Evolutionary conservation across 2,329 filamentous ascomycete species (phyloP).

Genomic region (Ophiognomonia clavigignenti-juglandacearum): DNA sequence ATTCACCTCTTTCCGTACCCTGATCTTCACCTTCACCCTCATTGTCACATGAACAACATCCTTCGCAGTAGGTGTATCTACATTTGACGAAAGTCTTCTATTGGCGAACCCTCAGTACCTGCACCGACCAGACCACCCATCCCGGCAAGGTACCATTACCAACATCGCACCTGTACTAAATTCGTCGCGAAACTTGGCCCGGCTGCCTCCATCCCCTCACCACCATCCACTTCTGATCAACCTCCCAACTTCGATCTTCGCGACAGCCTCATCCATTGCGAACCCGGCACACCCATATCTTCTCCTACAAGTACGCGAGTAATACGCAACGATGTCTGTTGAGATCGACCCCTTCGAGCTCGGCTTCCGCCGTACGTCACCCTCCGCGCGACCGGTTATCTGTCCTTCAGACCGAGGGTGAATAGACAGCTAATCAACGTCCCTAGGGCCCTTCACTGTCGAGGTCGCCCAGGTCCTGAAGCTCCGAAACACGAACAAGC

Average conservation of each 20-base stretch:
- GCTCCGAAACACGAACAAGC: slow-evolving; percentile 59
- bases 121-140: too few species aligned
- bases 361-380: slow-evolving; percentile 81
- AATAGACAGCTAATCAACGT: slow-evolving; percentile 17
- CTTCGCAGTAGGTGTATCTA: too few species aligned
- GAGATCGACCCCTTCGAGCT: slow-evolving; percentile 89
- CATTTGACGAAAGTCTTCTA: too few species aligned
- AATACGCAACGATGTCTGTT: slow-evolving; percentile 71
- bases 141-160: too few species aligned
- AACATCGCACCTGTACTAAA: too few species aligned
- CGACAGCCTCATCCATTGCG: slow-evolving; percentile 7
- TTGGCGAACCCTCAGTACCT: background rate
- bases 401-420: background rate
- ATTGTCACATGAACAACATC: background rate
- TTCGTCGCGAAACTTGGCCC: too few species aligned
- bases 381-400: background rate
- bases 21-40: background rate
- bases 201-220: background rate
- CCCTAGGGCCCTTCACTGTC: slow-evolving; percentile 59
- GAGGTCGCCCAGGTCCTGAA: slow-evolving; percentile 62
- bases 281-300: slow-evolving; percentile 1
- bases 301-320: background rate
- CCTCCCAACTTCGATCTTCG: slow-evolving; percentile 17
- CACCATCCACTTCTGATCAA: slow-evolving; percentile 16
- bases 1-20: slow-evolving; percentile 5